Evolutionary conservation across 179 eudicot species (phyloP), one percentile per base, ranked within the genome.

Genomic region (Drosera spatulata): DNA sequence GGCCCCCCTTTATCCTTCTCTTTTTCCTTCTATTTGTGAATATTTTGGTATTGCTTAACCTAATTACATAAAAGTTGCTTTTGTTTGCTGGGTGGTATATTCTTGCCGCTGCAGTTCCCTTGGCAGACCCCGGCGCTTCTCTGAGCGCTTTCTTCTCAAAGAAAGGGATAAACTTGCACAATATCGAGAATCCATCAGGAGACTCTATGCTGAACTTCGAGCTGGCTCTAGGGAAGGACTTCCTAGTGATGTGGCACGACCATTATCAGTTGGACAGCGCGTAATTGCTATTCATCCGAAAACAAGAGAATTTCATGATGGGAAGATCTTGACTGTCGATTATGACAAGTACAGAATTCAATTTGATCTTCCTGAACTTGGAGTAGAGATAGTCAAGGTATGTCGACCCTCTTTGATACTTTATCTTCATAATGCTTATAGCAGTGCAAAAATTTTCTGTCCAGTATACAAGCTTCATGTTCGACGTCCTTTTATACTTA

Each of bases 71-170:
- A 22, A 22, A 22, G 33, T 68, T 56, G 62, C 60, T 39, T 37
- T 46, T 59, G 39, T 42, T 60, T 65, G 41, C 65, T 33, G 10
- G 10, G 40, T 60, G 73, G 48, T 51, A 44, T 22, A 55, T 56
- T 50, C 52, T 37, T 73, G 53, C 59, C 44, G 8, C 60, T 70
- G 81, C 85, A 93, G 99, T 66, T 89, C 97, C 54, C 88, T 93
- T 58, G 97, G 99, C 47, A 86, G 91, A 75, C 95, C 96, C 39
- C 83, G 91, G 66, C 78, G 97, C 62, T 90, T 93, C 65, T 93
- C 97, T 50, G 73, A 74, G 65, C 82, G 75, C 56, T 93, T 89
- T 73, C 72, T 93, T 70, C 83, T 66, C 73, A 88, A 84, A 86
- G 95, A 93, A 68, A 84, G 83, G 75, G 86, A 81, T 64, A 86